phyloP scores from a whole-genome alignment of 2,329 filamentous ascomycete genomes.

The Diaporthe amygdali region DNA sequence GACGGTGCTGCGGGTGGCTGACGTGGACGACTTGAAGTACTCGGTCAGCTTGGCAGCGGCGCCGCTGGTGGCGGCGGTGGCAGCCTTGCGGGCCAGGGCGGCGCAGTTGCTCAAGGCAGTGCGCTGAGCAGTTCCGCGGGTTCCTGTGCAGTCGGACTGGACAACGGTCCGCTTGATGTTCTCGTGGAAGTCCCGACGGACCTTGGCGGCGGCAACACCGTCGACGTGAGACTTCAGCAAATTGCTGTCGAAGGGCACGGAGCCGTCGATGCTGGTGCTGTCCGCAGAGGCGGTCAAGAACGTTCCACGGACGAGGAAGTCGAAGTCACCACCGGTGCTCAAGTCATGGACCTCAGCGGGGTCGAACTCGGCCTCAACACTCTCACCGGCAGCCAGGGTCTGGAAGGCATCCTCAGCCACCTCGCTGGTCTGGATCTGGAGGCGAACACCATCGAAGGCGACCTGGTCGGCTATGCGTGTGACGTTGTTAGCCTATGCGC shows the following conservation, averaged over 20 bases:
- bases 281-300: constrained; percentile 59
- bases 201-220: constrained; percentile 56
- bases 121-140: constrained; percentile 47
- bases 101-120: constrained; percentile 61
- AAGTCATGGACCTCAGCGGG: constrained; percentile 61
- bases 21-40: constrained; percentile 67
- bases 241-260: constrained; percentile 64
- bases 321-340: constrained; percentile 57
- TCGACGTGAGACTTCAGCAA: constrained; percentile 62
- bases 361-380: constrained; percentile 59
- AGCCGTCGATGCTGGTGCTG: constrained; percentile 58
- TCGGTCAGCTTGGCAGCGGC: constrained; percentile 56
- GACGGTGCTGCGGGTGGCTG: constrained; percentile 52
- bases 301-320: constrained; percentile 59
- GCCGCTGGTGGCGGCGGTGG: constrained; percentile 55
- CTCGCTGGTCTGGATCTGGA: constrained; percentile 49
- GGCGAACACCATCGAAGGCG: constrained; percentile 58
- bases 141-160: constrained; percentile 59
- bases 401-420: constrained; percentile 56
- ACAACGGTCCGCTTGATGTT: constrained; percentile 54
- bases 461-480: constrained; percentile 43
- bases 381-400: constrained; percentile 52
- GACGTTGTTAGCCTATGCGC: not conserved
- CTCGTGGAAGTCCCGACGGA: constrained; percentile 50
- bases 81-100: constrained; percentile 57